Evolutionary conservation across 2,329 filamentous ascomycete species (phyloP), one percentile per base, ranked within the genome.

Genomic region (Penicillium janthinellum): DNA sequence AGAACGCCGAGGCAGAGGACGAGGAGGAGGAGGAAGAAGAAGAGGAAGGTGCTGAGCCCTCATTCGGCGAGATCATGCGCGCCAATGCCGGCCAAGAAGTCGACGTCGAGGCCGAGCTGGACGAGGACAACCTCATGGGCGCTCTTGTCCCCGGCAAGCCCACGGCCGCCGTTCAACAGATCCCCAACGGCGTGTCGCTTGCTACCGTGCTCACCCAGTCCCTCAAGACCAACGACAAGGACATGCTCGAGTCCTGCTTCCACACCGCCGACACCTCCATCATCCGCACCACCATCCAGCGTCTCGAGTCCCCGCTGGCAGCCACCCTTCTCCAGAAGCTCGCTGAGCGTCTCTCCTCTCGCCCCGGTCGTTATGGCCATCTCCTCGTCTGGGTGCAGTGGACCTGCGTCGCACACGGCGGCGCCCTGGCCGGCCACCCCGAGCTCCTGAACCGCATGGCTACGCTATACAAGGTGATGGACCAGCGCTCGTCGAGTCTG

Each of bases 371-470:
- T 56, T 94, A 95, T 14, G 92, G 93, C 54, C 91, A 89, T 71
- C 85, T 99, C 35, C 93, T 97, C 84, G 86, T 90, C 15, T 99
- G 95, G 93, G 90, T 98, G 45, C 93, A 97, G 77, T 96, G 92
- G 91, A 94, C 92, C 1, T 85, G 97, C 56, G 87, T 97, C 37
- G 89, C 91, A 1, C 95, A 99, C 73, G 95, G 95, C 66, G 95
- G 94, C 65, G 93, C 93, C 55, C 83, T 99, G 53, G 91, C 93
- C 11, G 89, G 89, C 35, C 91, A 96, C 74, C 87, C 90, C n/a
- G 89, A 93, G 64, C 83, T 96, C 39, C 84, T 95, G 67, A 88
- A 88, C 71, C 88, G 89, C 72, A 84, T 99, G 60, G 83, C 86
- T 50, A 88, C 90, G 42, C 82, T 99, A 56, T 91, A 94, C 75